These are phyloP conservation scores for Coemansia sp. DNA, from an alignment of 192 early-diverging fungal genomes.

Conservation along the genomic window DNA sequence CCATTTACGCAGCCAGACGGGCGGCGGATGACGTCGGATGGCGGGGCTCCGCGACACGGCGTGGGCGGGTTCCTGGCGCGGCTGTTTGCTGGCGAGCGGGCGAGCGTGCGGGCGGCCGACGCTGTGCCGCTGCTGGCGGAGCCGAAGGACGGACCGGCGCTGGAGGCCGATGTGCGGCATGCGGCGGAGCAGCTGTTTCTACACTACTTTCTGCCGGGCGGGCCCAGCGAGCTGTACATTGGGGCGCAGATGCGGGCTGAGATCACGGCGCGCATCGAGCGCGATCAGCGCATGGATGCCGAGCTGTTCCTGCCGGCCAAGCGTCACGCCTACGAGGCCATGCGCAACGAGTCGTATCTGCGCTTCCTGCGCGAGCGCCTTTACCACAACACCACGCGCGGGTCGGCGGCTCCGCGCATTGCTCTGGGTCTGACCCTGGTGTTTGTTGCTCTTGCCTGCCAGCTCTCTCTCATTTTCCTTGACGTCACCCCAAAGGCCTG, in stretches of 20 bases:
- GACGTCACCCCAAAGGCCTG: constrained; percentile 49
- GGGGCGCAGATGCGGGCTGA: constrained; percentile 37
- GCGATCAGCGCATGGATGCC: constrained; percentile 30
- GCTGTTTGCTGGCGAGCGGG: constrained; percentile 30
- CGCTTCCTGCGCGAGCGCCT: constrained; percentile 47
- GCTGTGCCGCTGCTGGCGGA: constrained; percentile 22
- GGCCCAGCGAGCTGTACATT: constrained; percentile 33
- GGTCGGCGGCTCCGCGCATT: constrained; percentile 43
- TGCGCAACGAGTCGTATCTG: constrained; percentile 47
- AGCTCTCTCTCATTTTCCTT: constrained; percentile 41
- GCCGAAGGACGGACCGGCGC: constrained; percentile 11
- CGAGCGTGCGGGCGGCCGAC: neutral
- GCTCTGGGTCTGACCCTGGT: constrained; percentile 40
- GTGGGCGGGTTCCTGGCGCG: constrained; percentile 41
- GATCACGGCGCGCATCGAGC: constrained; percentile 31
- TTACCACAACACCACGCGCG: constrained; percentile 44
- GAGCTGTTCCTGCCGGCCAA: constrained; percentile 44
- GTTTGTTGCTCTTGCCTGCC: constrained; percentile 38
- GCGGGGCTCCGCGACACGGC: constrained; percentile 9
- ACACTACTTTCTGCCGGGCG: constrained; percentile 32
- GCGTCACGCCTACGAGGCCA: constrained; percentile 48
- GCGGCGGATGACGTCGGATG: constrained; percentile 21
- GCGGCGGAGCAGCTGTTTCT: constrained; percentile 41
- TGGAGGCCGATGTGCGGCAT: constrained; percentile 34
- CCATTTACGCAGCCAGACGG: constrained; percentile 19